phyloP scores from a whole-genome alignment of 371 early-diverging fungal species.

The Rhizomucor pusillus region DNA sequence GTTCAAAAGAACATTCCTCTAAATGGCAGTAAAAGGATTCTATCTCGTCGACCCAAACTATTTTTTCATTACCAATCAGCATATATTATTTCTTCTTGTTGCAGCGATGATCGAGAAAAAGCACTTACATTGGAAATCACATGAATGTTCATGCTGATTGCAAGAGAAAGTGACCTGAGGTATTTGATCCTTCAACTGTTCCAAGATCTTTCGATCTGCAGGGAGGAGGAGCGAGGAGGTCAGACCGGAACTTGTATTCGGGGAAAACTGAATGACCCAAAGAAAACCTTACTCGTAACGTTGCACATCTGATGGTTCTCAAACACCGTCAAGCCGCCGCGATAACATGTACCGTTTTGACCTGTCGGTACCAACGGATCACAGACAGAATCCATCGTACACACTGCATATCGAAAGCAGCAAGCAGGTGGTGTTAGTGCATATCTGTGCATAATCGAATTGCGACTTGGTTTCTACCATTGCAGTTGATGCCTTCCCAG shows the following conservation, averaged over 20 bases:
- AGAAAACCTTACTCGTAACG: conserved; percentile 71
- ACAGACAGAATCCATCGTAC: conserved; percentile 74
- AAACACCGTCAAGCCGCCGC: conserved; percentile 72
- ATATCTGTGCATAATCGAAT: not conserved
- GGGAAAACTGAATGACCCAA: no score
- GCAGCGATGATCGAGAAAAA: not conserved
- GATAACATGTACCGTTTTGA: conserved; percentile 82
- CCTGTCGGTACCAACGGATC: conserved; percentile 71
- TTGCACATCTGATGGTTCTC: conserved; percentile 85
- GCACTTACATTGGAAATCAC: conserved; percentile 67
- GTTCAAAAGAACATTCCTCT: conserved; percentile 58
- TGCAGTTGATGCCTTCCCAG: conserved; percentile 92
- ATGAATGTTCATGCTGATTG: conserved; percentile 47
- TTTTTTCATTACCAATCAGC: not conserved
- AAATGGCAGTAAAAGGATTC: conserved; percentile 80
- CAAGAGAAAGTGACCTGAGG: conserved; percentile 77
- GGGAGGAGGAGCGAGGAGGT: no score
- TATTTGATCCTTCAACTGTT: conserved; percentile 55
- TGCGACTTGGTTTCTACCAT: conserved; percentile 50
- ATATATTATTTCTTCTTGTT: not conserved
- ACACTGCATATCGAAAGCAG: conserved; percentile 52
- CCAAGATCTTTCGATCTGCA: conserved; percentile 59
- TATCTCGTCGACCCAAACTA: conserved; percentile 75
- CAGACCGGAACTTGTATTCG: no score
- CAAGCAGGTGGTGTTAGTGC: not conserved